Evolutionary conservation across 176 grass and related monocot genomes (phyloP), one percentile per base, ranked within the genome.

Genomic region (Puccinellia tenuiflora): DNA sequence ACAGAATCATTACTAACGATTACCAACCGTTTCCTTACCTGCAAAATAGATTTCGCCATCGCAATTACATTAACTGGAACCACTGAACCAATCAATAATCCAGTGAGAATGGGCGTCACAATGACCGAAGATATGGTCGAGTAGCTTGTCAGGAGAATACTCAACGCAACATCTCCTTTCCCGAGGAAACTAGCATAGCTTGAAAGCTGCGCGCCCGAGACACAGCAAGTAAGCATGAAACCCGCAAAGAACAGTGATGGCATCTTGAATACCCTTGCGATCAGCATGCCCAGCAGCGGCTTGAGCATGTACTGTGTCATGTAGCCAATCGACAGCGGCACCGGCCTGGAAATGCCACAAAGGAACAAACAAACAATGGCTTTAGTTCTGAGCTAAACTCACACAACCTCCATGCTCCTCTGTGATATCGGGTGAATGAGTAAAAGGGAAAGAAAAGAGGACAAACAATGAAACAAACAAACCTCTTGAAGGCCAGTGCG

Each of bases 171-270:
- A 84, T 97, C 95, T 72, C 92, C 90, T 92, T 97, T 92, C 81
- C 90, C 92, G 68, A 97, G 86, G 78, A 94, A 94, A 83, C 88
- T 94, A 55, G 95, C 95, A 89, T 97, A 97, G 75, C 92, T 97
- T 21, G 95, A 94, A 66, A 97, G 85, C 56, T 94, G 94, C 46
- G 94, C 94, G 20, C 94, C 94, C 0, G 94, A 85, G 52, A 97
- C 92, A 29, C 92, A 97, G 75, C 92, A 97, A 5, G 86, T 94
- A 56, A 97, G 94, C 57, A 97, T 79, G n/a, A 97, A 97, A 45
- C 94, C 94, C 0, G 94, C 90, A 39, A 92, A 97, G 81, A 94
- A 97, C 4, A 74, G 68, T 1, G 91, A 80, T 43, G 92, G 92
- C 64, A 90, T 79, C 81, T 80, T 87, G 38, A 94, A 97, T 24